A percentile compares a stretch with the other conserved stretches of the same genome.
phyloP scores from a whole-genome alignment of 306 rosid genomes.

The Mimosa bimucronata region DNA sequence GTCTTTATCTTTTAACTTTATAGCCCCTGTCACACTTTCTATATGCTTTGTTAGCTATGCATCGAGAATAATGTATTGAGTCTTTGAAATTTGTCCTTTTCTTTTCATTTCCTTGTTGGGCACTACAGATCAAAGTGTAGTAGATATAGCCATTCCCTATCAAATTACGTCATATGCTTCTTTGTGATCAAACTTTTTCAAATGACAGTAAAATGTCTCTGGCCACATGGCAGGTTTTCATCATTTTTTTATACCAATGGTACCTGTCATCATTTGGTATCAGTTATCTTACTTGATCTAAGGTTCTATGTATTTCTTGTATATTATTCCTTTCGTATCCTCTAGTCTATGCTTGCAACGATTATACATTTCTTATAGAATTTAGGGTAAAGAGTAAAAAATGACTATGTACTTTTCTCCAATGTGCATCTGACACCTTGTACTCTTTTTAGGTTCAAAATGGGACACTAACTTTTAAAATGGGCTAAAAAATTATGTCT shows the following conservation, averaged over 20 bases:
- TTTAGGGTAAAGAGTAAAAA: no score
- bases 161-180: conserved; percentile 54
- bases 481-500: no score
- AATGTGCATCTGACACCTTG: no score
- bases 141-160: conserved; percentile 58
- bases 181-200: conserved; percentile 59
- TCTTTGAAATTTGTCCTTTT: not conserved
- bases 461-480: no score
- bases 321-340: not conserved
- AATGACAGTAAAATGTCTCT: conserved; percentile 73
- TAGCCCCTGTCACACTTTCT: not conserved
- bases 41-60: not conserved
- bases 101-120: conserved; percentile 49
- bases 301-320: not conserved
- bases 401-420: no score
- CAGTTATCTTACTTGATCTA: conserved; percentile 51
- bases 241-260: conserved; percentile 67
- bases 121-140: conserved; percentile 74
- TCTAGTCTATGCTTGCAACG: not conserved
- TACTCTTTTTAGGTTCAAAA: no score
- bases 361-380: not conserved
- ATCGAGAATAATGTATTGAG: not conserved
- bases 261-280: conserved; percentile 64
- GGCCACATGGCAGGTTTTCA: conserved; percentile 78
- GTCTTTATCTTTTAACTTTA: not conserved